These are phyloP conservation scores for Saprolegnia diclina DNA, from an alignment of 352 stramenopile species.

Conservation along the genomic window DNA sequence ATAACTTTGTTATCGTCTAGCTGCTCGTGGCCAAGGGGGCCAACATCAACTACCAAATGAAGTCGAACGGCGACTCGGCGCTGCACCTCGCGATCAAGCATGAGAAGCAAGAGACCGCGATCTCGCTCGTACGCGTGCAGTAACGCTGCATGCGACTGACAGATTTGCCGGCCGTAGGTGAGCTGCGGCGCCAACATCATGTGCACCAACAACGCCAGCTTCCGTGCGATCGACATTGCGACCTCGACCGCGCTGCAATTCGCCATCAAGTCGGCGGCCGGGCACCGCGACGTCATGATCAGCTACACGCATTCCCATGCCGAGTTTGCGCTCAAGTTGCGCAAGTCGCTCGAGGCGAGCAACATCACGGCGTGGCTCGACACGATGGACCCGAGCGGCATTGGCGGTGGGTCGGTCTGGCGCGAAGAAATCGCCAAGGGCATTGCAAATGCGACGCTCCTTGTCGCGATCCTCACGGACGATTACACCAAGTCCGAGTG, in stretches of 20 bases:
- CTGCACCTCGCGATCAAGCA: constrained; percentile 75
- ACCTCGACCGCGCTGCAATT: constrained; percentile 77
- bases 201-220: constrained; percentile 59
- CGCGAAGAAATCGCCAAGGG: constrained; percentile 60
- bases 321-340: constrained; percentile 61
- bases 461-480: constrained; percentile 54
- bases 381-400: constrained; percentile 58
- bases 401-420: constrained; percentile 54
- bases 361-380: constrained; percentile 66
- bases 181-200: constrained; percentile 73
- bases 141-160: not conserved
- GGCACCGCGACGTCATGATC: constrained; percentile 83
- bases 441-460: constrained; percentile 51
- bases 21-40: constrained; percentile 49
- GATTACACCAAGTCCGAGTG: constrained; percentile 55
- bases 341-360: constrained; percentile 47
- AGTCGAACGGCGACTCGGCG: constrained; percentile 59
- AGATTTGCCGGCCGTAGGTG: not conserved
- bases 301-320: constrained; percentile 79
- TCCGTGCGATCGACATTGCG: constrained; percentile 71
- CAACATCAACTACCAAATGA: constrained; percentile 71
- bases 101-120: constrained; percentile 64
- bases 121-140: constrained; percentile 41
- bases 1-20: not conserved
- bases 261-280: constrained; percentile 69